Evolutionary conservation across 1,284 basidiomycete species (phyloP).

Genomic region (Irpex sp.): DNA sequence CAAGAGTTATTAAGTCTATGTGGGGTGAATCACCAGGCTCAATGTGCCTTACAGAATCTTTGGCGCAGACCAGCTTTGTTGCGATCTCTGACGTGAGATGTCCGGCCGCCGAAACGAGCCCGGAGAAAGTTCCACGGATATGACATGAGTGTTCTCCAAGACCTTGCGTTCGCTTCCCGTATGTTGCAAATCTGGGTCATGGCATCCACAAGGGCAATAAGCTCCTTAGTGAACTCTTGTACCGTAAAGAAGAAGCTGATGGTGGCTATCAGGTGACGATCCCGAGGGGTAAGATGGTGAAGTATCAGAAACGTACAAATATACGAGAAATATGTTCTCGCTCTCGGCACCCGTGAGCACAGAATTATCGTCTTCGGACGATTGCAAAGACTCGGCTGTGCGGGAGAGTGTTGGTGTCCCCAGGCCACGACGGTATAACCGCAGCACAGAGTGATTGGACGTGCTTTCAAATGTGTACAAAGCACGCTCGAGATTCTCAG

Average conservation of each 20-base stretch:
- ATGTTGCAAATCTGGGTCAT: conserved; percentile 68
- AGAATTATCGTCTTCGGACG: conserved; percentile 29
- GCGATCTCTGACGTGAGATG: neutral
- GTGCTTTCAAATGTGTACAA: conserved; percentile 75
- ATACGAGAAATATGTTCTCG: conserved; percentile 80
- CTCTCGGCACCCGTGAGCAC: conserved; percentile 41
- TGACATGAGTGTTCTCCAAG: neutral
- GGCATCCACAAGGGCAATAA: conserved; percentile 76
- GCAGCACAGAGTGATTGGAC: conserved; percentile 75
- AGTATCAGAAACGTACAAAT: conserved; percentile 63
- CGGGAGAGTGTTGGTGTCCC: conserved; percentile 58
- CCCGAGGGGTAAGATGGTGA: neutral
- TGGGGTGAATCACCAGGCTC: neutral
- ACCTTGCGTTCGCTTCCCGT: conserved; percentile 42
- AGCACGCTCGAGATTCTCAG: conserved; percentile 62
- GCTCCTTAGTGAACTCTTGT: conserved; percentile 85
- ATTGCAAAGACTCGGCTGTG: conserved; percentile 33
- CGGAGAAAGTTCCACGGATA: neutral
- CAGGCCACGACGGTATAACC: conserved; percentile 62
- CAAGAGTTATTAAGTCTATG: neutral
- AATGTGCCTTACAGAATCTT: conserved; percentile 10
- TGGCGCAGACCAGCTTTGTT: conserved; percentile 3
- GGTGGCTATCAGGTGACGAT: neutral
- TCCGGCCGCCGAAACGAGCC: neutral
- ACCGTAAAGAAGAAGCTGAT: conserved; percentile 86